Evolutionary conservation across 1,284 basidiomycete species (phyloP), one percentile per base, ranked within the genome.

Genomic region (Farysia itapuensis): DNA sequence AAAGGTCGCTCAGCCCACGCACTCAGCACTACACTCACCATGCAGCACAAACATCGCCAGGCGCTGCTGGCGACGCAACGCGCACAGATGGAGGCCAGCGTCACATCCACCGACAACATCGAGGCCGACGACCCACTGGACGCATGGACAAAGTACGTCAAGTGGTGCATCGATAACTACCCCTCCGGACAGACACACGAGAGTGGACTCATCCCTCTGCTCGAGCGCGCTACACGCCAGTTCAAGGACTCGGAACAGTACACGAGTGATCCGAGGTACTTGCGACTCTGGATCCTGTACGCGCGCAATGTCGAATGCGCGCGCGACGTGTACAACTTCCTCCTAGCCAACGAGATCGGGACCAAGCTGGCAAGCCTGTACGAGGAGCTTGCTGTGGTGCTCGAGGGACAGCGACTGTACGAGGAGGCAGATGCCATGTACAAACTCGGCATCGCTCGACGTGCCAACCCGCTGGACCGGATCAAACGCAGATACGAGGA

Each of bases 201-300:
- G 26, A 77, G 71, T 28, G 74, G 74, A 43, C 78, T 90, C 4
- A 80, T 92, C 0, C 87, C 89, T 22, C 79, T 84, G 0, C 80
- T 93, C 12, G 88, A 91, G 64, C 83, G 85, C 57, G 84, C 85
- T 0, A 89, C 87, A 0, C 80, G 86, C 18, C 82, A 84, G 39
- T 94, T 96, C 75, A 84, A 87, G 50, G 82, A 84, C 20, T 89
- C 93, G 68, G 80, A 82, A 24, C 80, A 85, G 21, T 97, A 94
- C 79, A 84, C 84, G 68, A 85, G 86, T 56, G 93, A 97, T 79
- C 78, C 88, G 42, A 83, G 93, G 29, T 95, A 96, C 77, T 82
- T 96, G 36, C 88, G 87, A 75, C 78, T 94, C 23, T 95, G 92
- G 92, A 83, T 85, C 14, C 80, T 86, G 50, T 91, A 91, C 74